A percentile compares a stretch with the other conserved stretches of the same genome.
These are phyloP conservation scores for Pisolithus albus DNA, from an alignment of 768 basidiomycete genomes.

Conservation along the genomic window DNA sequence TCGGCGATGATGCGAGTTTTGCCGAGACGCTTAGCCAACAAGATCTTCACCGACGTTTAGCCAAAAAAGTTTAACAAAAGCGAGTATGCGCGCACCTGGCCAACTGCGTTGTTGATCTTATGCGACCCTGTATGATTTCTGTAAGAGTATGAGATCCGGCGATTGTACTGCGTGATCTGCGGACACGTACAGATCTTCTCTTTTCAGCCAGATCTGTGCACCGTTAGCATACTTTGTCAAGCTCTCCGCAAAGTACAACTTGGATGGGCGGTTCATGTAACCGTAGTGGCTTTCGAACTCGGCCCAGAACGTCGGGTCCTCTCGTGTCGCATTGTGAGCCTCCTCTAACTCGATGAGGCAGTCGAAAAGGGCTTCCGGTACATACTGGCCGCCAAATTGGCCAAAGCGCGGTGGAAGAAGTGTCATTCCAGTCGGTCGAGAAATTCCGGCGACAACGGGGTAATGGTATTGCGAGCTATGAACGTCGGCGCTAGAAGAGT, in stretches of 20 bases:
- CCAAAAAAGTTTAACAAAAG: background rate
- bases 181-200: slow-evolving; percentile 72
- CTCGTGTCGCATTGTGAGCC: slow-evolving; percentile 81
- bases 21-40: slow-evolving; percentile 88
- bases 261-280: slow-evolving; percentile 93
- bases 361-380: slow-evolving; percentile 93
- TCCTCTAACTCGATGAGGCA: slow-evolving; percentile 85
- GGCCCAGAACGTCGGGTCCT: slow-evolving; percentile 87
- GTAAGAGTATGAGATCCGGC: slow-evolving; percentile 3
- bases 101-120: slow-evolving; percentile 99
- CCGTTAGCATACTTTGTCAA: slow-evolving; percentile 87
- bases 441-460: slow-evolving; percentile 4
- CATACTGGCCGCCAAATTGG: slow-evolving; percentile 95
- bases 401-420: slow-evolving; percentile 83
- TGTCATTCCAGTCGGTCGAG: slow-evolving; percentile 29
- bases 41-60: slow-evolving; percentile 49
- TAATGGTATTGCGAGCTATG: background rate
- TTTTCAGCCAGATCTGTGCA: slow-evolving; percentile 96
- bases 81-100: slow-evolving; percentile 55
- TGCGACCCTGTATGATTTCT: slow-evolving; percentile 98
- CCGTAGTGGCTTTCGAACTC: slow-evolving; percentile 83
- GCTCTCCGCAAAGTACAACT: slow-evolving; percentile 85
- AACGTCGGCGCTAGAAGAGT: background rate
- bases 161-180: background rate
- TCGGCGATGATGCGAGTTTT: slow-evolving; percentile 98